These are phyloP conservation scores for Tricholoma bakamatsutake DNA, from an alignment of 768 basidiomycete genomes.

Conservation along the genomic window DNA sequence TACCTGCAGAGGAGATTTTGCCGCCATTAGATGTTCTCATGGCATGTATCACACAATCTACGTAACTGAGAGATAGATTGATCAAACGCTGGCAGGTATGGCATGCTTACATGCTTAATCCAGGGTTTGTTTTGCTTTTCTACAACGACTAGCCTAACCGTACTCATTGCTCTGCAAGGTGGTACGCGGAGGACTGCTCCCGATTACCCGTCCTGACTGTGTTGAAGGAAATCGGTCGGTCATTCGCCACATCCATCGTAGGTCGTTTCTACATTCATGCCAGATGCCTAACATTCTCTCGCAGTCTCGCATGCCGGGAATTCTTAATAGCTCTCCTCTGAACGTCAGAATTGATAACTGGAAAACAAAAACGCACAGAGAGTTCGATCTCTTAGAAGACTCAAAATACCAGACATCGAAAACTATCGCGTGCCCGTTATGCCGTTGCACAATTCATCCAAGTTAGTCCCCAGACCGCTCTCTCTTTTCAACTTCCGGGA, in stretches of 20 bases:
- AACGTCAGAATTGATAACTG: background rate
- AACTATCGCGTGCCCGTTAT: slow-evolving; percentile 18
- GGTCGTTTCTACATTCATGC: background rate
- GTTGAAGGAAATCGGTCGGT: background rate
- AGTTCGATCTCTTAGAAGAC: slow-evolving; percentile 12
- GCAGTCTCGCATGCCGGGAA: background rate
- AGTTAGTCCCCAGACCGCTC: slow-evolving; percentile 8
- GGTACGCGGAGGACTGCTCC: slow-evolving; percentile 10
- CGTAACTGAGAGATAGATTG: background rate
- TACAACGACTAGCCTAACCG: background rate
- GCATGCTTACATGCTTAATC: slow-evolving; percentile 15
- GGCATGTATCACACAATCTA: background rate
- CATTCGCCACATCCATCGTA: slow-evolving; percentile 1
- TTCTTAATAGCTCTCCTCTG: background rate
- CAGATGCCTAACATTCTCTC: background rate
- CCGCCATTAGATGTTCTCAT: slow-evolving; percentile 3
- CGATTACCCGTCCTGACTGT: slow-evolving; percentile 1
- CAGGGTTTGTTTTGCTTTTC: slow-evolving; percentile 3
- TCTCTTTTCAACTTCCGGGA: background rate
- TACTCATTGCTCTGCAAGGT: background rate
- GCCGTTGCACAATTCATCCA: slow-evolving; percentile 6
- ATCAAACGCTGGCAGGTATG: slow-evolving; percentile 4
- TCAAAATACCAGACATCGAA: slow-evolving; percentile 4
- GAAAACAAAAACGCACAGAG: slow-evolving; percentile 1
- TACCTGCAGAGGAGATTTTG: background rate